Evolutionary conservation across 2,329 filamentous ascomycete species (phyloP), one percentile per base, ranked within the genome.

Genomic region (Penicillium sclerotigenum): DNA sequence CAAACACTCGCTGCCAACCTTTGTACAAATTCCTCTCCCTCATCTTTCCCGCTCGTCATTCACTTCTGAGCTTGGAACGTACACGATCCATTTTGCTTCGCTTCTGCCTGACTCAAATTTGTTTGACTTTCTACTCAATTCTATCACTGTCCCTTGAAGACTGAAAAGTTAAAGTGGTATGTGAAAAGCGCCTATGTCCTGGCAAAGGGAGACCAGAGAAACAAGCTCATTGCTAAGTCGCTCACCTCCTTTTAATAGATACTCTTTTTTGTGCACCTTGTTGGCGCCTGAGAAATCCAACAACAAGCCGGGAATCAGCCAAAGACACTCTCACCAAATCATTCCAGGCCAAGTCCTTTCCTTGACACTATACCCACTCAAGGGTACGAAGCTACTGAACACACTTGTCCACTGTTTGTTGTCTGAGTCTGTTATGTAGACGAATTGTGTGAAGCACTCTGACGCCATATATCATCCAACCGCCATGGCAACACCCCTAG

Each of bases 401-500:
- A 40, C 31, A 18, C 37, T 40, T 22, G 22, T 33, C 20, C 52
- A 40, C 26, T 46, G 31, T 18, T 22, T 51, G n/a, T 29, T 51
- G 16, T 33, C 29, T 47, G 34, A 13, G 26, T 50, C 29, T 58
- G 52, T 57, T 53, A 61, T 64, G 57, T 59, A 56, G 51, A 61
- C 59, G 41, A 31, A 33, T 40, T 34, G 33, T 26, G 38, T 54
- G 47, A 52, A 57, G 10, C 34, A 53, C 16, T 13, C 45, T 31
- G 31, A 49, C 45, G 53, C 47, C 28, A 58, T 58, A 29, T 34
- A 37, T 33, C 42, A 51, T 45, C 41, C 34, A 37, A 54, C 56
- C 41, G 62, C 49, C 56, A 75, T 76, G 73, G 71, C 73, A 43
- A 26, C 20, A 29, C 22, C 45, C 24, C 22, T 40, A 49, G 38